Conservation (phyloP, 164 flowering plant species). For the Aristolochia contorta region DNA sequence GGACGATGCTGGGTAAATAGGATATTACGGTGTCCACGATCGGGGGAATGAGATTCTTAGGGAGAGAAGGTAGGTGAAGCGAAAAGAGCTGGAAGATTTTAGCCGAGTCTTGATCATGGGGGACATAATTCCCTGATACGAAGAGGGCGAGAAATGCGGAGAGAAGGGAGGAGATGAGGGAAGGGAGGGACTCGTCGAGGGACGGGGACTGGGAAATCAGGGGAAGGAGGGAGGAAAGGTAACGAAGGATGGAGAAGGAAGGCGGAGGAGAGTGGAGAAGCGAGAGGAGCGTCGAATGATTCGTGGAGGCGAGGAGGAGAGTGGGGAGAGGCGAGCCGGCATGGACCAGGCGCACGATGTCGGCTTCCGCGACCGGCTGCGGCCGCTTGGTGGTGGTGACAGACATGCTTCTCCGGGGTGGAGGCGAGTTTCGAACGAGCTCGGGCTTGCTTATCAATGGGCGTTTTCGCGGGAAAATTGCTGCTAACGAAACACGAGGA, state of each 20-base stretch:
- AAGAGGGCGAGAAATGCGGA: conserved; percentile 40
- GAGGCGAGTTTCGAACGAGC: neutral
- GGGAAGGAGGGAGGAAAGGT: conserved; percentile 44
- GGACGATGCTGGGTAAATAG: conserved; percentile 17
- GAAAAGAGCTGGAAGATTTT: conserved; percentile 36
- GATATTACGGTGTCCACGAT: conserved; percentile 27
- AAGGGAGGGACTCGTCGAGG: conserved; percentile 22
- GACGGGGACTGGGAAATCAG: conserved; percentile 33
- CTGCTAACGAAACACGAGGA: too few relatives aligned
- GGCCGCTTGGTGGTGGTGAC: neutral
- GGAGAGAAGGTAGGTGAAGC: conserved; percentile 24
- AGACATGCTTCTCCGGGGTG: conserved; percentile 2
- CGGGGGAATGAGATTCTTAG: conserved; percentile 10
- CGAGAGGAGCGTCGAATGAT: conserved; percentile 41
- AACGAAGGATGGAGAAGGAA: conserved; percentile 38
- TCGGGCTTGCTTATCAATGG: too few relatives aligned
- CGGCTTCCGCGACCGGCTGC: conserved; percentile 14
- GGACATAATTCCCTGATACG: conserved; percentile 37
- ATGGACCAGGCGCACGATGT: conserved; percentile 38
- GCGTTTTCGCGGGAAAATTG: too few relatives aligned
- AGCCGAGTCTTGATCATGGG: conserved; percentile 41
- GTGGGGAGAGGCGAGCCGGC: conserved; percentile 27
- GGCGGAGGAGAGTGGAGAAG: conserved; percentile 37
- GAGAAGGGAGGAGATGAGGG: conserved; percentile 44
- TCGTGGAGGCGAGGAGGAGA: conserved; percentile 31